Evolutionary conservation across 805 yeast genomes (phyloP).

Genomic region (Yamadazyma insecticola): DNA sequence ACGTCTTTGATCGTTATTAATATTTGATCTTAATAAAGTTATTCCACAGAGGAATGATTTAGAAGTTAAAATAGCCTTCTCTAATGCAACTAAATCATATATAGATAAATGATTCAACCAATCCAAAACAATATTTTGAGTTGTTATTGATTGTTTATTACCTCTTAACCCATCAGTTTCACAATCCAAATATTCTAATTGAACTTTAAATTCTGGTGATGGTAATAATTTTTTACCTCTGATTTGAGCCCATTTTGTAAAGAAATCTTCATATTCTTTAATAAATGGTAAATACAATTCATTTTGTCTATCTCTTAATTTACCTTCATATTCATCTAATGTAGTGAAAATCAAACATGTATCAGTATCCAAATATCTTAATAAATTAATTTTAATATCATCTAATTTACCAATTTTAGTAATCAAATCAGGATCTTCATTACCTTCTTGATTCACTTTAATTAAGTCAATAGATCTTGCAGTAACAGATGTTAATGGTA

Average conservation of each 20-base stretch:
- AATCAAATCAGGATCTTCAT: constrained; percentile 38
- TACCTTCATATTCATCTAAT: constrained; percentile 73
- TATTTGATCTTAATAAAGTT: constrained; percentile 51
- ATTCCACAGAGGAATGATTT: constrained; percentile 86
- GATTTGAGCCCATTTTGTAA: constrained; percentile 37
- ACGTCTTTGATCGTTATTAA: constrained; percentile 15
- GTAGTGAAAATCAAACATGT: constrained; percentile 88
- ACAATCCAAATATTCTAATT: constrained; percentile 65
- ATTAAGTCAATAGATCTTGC: constrained; percentile 80
- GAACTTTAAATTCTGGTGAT: constrained; percentile 21
- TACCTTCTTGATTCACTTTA: constrained; percentile 20
- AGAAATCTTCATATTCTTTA: constrained; percentile 55
- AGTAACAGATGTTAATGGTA: constrained; percentile 84
- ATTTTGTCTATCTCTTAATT: constrained; percentile 74
- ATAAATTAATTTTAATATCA: constrained; percentile 53
- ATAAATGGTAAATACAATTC: constrained; percentile 73
- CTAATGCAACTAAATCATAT: constrained; percentile 85
- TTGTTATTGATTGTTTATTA: constrained; percentile 59
- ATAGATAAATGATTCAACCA: constrained; percentile 62
- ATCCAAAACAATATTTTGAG: constrained; percentile 55
- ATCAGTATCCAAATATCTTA: constrained; percentile 91
- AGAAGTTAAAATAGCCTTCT: constrained; percentile 79
- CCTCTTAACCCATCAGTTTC: constrained; percentile 81
- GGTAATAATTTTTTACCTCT: constrained; percentile 17
- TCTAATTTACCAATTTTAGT: constrained; percentile 62